Conservation (phyloP, 2,329 filamentous ascomycete species). For the Botryotinia globosa region DNA sequence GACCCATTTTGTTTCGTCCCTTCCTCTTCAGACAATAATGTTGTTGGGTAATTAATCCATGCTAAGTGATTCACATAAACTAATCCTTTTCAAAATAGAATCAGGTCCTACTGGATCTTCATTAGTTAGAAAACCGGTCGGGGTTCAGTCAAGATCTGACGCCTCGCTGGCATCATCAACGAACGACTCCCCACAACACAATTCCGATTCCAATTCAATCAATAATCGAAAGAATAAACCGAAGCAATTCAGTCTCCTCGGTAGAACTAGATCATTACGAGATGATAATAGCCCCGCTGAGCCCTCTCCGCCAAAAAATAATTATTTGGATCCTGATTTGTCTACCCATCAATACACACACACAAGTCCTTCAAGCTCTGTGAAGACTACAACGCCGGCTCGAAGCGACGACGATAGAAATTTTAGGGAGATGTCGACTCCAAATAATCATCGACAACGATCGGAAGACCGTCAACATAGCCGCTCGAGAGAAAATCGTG, state of each 20-base stretch:
- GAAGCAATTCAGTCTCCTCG: constrained; percentile 40
- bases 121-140: constrained; percentile 34
- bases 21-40: constrained; percentile 18
- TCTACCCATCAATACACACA: constrained; percentile 39
- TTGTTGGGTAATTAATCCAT: constrained; percentile 10
- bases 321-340: constrained; percentile 22
- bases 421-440: constrained; percentile 64
- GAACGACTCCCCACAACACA: constrained; percentile 19
- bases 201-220: constrained; percentile 25
- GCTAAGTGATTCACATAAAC: constrained; percentile 6
- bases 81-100: constrained; percentile 28
- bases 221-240: constrained; percentile 33
- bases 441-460: constrained; percentile 60
- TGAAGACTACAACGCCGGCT: constrained; percentile 59
- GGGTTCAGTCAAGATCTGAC: constrained; percentile 33
- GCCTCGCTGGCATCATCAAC: constrained; percentile 30
- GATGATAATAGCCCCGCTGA: constrained; percentile 38
- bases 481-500: constrained; percentile 44
- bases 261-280: constrained; percentile 45
- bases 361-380: constrained; percentile 40
- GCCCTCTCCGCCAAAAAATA: constrained; percentile 17
- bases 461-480: constrained; percentile 64
- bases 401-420: constrained; percentile 55
- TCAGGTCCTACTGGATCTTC: constrained; percentile 28
- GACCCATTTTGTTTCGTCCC: constrained; percentile 28